These are phyloP conservation scores for Diaporthe aspalathi DNA, from an alignment of 2,329 filamentous ascomycete species.

Conservation along the genomic window DNA sequence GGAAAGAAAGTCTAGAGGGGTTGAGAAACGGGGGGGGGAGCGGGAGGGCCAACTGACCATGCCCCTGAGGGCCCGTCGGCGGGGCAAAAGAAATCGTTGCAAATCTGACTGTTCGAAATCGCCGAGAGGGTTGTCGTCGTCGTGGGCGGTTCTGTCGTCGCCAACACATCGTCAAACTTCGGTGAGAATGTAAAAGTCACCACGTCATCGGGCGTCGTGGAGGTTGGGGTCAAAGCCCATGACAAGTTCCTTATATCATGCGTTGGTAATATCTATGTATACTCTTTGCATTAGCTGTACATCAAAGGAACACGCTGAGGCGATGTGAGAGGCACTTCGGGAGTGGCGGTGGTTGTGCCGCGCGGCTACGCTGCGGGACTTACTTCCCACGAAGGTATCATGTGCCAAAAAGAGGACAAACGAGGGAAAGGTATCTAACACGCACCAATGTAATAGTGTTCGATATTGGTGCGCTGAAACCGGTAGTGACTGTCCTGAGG, in stretches of 20 bases:
- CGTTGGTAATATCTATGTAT: not conserved
- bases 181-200: not conserved
- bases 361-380: not conserved
- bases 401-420: not conserved
- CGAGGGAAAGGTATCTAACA: not conserved
- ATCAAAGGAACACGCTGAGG: not conserved
- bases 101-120: not conserved
- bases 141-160: not conserved
- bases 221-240: no score
- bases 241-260: not conserved
- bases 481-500: not conserved
- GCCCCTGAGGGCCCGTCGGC: slow-evolving; percentile 6
- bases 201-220: no score
- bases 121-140: not conserved
- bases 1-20: not conserved
- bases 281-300: not conserved
- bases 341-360: not conserved
- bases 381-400: not conserved
- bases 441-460: slow-evolving; percentile 27
- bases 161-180: not conserved
- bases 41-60: not conserved
- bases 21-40: no score
- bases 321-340: not conserved
- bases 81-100: slow-evolving; percentile 17
- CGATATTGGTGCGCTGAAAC: slow-evolving; percentile 18